A percentile compares a stretch with the other conserved stretches of the same genome.
phyloP scores from a whole-genome alignment of 192 early-diverging fungal genomes.

The Coemansia aciculifera region DNA sequence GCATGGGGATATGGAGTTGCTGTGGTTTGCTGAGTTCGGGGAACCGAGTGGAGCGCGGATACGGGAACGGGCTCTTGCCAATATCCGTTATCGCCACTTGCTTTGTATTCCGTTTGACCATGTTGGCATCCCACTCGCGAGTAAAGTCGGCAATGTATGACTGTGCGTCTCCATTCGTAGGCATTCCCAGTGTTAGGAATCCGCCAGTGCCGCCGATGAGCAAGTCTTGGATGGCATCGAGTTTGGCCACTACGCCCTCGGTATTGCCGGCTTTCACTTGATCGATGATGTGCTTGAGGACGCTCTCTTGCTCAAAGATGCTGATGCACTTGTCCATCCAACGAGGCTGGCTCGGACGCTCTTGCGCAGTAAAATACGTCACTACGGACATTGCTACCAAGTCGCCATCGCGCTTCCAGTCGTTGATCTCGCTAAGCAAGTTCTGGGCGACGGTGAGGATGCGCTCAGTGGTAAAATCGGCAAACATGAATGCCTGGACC shows the following conservation, averaged over 20 bases:
- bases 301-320: slow-evolving; percentile 67
- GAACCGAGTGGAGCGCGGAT: slow-evolving; percentile 40
- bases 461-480: slow-evolving; percentile 68
- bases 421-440: slow-evolving; percentile 62
- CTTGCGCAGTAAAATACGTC: slow-evolving; percentile 46
- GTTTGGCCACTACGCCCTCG: slow-evolving; percentile 12
- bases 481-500: slow-evolving; percentile 61
- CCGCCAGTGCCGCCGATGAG: slow-evolving; percentile 14
- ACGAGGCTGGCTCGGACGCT: slow-evolving; percentile 34
- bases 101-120: slow-evolving; percentile 1
- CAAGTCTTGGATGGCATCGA: slow-evolving; percentile 9
- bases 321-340: slow-evolving; percentile 65
- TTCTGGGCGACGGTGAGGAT: slow-evolving; percentile 71
- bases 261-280: slow-evolving; percentile 11
- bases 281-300: slow-evolving; percentile 59
- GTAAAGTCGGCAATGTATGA: slow-evolving; percentile 20
- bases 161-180: slow-evolving; percentile 13
- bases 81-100: neutral
- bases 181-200: slow-evolving; percentile 26
- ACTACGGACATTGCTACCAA: slow-evolving; percentile 56
- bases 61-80: slow-evolving; percentile 40
- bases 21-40: slow-evolving; percentile 44
- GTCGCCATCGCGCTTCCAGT: slow-evolving; percentile 67
- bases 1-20: slow-evolving; percentile 51
- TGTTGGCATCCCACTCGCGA: slow-evolving; percentile 28